Conservation (phyloP, 176 grass and related monocot species). For the Musa schizocarpa region DNA sequence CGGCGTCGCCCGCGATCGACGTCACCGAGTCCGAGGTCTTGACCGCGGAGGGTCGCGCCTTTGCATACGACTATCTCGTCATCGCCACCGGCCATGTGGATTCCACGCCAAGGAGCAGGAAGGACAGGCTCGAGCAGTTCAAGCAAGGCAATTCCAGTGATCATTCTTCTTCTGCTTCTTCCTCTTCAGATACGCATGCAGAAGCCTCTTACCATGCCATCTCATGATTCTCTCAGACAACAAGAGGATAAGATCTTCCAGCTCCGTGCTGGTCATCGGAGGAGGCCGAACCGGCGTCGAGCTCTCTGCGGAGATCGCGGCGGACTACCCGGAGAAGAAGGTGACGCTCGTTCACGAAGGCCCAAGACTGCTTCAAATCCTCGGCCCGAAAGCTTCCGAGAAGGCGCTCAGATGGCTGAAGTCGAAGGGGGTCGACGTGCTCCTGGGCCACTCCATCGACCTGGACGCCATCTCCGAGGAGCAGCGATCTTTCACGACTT, state of each 20-base stretch:
- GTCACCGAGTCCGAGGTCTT: slow-evolving; percentile 8
- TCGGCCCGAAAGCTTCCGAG: slow-evolving; percentile 3
- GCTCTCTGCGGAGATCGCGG: slow-evolving; percentile 3
- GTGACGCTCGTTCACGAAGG: not conserved
- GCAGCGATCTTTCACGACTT: not conserved
- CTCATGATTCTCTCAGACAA: not conserved
- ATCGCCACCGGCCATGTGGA: not conserved
- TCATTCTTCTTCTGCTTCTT: too few relatives aligned
- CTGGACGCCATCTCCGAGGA: not conserved
- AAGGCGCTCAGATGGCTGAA: slow-evolving; percentile 1
- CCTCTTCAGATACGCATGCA: not conserved
- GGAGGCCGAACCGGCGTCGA: slow-evolving; percentile 10
- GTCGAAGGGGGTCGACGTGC: not conserved
- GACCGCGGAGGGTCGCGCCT: not conserved
- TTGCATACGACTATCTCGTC: slow-evolving; percentile 4
- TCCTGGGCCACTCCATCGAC: slow-evolving; percentile 2
- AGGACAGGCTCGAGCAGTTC: slow-evolving; percentile 10
- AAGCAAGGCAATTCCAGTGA: not conserved
- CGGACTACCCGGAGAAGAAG: slow-evolving; percentile 4
- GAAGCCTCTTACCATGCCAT: not conserved
- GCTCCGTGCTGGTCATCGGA: slow-evolving; percentile 3
- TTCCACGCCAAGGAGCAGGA: not conserved
- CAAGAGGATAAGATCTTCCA: slow-evolving; percentile 5
- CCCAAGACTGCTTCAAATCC: not conserved
- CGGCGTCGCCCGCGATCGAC: not conserved